Conservation (phyloP, 805 yeast species). For the Candida suzukii region DNA sequence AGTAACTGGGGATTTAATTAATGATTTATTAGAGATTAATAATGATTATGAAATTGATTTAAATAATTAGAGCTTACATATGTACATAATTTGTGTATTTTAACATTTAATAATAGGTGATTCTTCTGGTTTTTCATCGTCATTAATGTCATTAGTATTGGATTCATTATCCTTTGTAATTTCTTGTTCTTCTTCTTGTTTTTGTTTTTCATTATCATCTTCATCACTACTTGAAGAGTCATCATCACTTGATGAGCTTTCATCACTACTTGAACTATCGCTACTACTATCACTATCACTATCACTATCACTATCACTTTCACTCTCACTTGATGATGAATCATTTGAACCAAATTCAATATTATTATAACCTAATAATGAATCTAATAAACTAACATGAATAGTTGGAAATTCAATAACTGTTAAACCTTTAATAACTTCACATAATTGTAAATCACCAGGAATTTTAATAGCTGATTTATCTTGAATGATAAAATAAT, state of each 20-base stretch:
- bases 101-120: too few species aligned
- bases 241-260: background rate
- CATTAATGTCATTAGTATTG: constrained; percentile 1
- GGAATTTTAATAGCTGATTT: too few species aligned
- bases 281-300: constrained; percentile 5
- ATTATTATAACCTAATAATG: constrained; percentile 22
- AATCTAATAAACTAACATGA: constrained; percentile 28
- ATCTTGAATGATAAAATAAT: too few species aligned
- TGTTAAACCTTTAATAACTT: constrained; percentile 43
- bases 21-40: constrained; percentile 10
- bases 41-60: constrained; percentile 10
- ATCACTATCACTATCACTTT: constrained; percentile 2
- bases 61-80: constrained; percentile 2
- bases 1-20: constrained; percentile 9
- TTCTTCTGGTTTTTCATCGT: background rate
- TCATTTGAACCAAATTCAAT: constrained; percentile 26
- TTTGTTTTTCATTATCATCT: too few species aligned
- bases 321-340: constrained; percentile 20
- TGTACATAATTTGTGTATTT: background rate
- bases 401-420: constrained; percentile 79
- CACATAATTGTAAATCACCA: constrained; percentile 31
- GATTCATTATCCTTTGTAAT: too few species aligned
- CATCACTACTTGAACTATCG: background rate
- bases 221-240: too few species aligned
- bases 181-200: too few species aligned